phyloP scores from a whole-genome alignment of 495 filamentous ascomycete genomes.

The Hyaloscypha finlandica region DNA sequence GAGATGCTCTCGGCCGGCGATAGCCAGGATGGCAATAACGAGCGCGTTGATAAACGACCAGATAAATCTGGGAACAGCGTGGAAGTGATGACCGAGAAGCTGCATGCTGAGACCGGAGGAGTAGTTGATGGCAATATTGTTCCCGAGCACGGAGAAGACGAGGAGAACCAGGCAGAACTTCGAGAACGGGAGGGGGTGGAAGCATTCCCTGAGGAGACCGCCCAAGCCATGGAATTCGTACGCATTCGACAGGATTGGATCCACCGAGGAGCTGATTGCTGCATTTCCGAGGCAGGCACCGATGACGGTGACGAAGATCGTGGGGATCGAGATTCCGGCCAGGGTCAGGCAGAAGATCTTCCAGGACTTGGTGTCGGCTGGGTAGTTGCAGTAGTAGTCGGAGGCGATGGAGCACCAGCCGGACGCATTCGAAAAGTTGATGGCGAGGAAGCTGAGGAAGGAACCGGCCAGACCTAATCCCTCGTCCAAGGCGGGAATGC shows the following conservation, averaged over 20 bases:
- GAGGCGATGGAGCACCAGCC: slow-evolving; percentile 62
- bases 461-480: slow-evolving; percentile 42
- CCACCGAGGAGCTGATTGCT: slow-evolving; percentile 50
- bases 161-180: slow-evolving; percentile 60
- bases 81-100: slow-evolving; percentile 37
- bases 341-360: slow-evolving; percentile 57
- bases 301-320: slow-evolving; percentile 55
- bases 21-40: slow-evolving; percentile 41
- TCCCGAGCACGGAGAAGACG: slow-evolving; percentile 50
- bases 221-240: slow-evolving; percentile 60
- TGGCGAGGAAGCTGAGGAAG: slow-evolving; percentile 52
- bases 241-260: slow-evolving; percentile 28
- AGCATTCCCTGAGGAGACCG: slow-evolving; percentile 53
- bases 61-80: slow-evolving; percentile 47
- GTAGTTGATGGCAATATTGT: slow-evolving; percentile 48
- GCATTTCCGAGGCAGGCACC: slow-evolving; percentile 56
- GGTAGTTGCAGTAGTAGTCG: slow-evolving; percentile 68
- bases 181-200: slow-evolving; percentile 58
- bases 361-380: slow-evolving; percentile 49
- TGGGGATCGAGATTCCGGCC: slow-evolving; percentile 53
- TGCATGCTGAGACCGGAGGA: slow-evolving; percentile 47
- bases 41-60: slow-evolving; percentile 49
- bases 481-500: slow-evolving; percentile 30
- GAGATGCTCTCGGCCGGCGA: slow-evolving; percentile 50
- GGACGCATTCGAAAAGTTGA: slow-evolving; percentile 59